Evolutionary conservation across 495 filamentous ascomycete genomes (phyloP).

Genomic region (Aspergillus egyptiacus): DNA sequence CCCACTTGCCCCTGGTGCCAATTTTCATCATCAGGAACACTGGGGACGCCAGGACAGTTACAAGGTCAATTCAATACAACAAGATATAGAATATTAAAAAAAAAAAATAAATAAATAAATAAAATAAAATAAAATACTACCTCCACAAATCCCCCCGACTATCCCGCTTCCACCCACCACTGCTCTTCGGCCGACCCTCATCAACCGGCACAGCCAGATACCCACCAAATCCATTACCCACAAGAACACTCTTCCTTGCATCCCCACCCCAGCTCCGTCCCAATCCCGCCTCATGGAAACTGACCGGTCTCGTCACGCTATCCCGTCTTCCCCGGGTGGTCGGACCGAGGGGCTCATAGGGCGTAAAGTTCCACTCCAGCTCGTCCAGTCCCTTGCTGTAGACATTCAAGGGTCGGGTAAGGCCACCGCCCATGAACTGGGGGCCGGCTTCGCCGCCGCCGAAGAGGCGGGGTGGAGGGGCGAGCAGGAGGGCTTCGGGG

Average conservation of each 20-base stretch:
- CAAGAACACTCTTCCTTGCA: conserved; percentile 54
- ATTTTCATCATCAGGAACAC: neutral
- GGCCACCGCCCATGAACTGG: conserved; percentile 38
- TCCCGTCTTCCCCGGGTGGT: conserved; percentile 27
- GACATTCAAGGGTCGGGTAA: conserved; percentile 63
- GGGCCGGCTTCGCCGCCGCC: conserved; percentile 28
- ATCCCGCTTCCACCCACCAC: conserved; percentile 30
- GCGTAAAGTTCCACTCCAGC: conserved; percentile 77
- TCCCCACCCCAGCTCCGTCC: conserved; percentile 57
- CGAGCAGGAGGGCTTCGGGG: conserved; percentile 64
- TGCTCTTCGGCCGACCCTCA: conserved; percentile 36
- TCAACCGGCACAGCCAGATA: conserved; percentile 72
- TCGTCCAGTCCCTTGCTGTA: conserved; percentile 84
- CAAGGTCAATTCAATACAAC: neutral
- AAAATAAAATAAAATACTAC: conserved; percentile 11
- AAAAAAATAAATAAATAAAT: neutral
- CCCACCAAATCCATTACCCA: conserved; percentile 73
- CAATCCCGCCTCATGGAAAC: conserved; percentile 48
- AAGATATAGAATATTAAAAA: neutral
- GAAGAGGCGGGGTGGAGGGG: conserved; percentile 48
- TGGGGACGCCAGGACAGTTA: neutral
- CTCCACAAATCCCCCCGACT: conserved; percentile 43
- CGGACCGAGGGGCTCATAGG: conserved; percentile 41
- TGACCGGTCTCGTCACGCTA: conserved; percentile 47
- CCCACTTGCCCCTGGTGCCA: conserved; percentile 11